Base-by-base conservation (phyloP, 2,329 filamentous ascomycete genomes). In the Fusarium citri region DNA sequence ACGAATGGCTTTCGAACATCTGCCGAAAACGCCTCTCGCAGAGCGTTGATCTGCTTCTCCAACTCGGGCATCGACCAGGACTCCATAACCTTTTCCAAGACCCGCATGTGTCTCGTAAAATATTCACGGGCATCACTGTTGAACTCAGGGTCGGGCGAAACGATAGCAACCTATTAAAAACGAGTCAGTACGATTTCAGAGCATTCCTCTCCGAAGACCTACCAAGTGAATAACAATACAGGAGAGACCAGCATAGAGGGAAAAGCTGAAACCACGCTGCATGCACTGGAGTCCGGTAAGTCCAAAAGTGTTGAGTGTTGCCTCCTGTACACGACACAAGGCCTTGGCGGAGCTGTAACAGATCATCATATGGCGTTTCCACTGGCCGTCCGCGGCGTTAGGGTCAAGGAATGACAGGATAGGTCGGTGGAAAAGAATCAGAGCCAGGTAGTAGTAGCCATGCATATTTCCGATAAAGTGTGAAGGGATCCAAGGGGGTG, bases 171-270 rank as follows among this genome's bases (percentile, higher is more conserved):
- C 94, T 97, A 42, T 10, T 18, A 26, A 40, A 4, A 2, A 6
- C 20, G 42, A 28, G 43, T 72, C 26, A 64, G 66, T 59, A 46
- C 26, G 26, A 16, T 18, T 55, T 11, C 40, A n/a, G 16, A 6
- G 2, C 9, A 22, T 16, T 34, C 20, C 4, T 40, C 22, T 47
- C 26, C 2, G 30, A 15, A 48, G 26, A 45, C 93, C 80, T 85
- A 98, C 95, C 80, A 98, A 81, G 80, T 98, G 94, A 57, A 98
- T 87, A 80, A 98, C 94, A 25, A 95, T 94, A 82, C 94, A 97
- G 1, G 94, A 96, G 47, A 98, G 83, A 26, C 97, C 89, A 59
- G 91, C 90, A 76, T 98, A 98, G n/a, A 98, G 94, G 8, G 93
- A 94, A 76, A 97, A 98, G 80, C 94, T 97, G 78, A 97, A 94